Evolutionary conservation across 2,329 filamentous ascomycete genomes (phyloP).

Genomic region (Cordyceps cicadae): DNA sequence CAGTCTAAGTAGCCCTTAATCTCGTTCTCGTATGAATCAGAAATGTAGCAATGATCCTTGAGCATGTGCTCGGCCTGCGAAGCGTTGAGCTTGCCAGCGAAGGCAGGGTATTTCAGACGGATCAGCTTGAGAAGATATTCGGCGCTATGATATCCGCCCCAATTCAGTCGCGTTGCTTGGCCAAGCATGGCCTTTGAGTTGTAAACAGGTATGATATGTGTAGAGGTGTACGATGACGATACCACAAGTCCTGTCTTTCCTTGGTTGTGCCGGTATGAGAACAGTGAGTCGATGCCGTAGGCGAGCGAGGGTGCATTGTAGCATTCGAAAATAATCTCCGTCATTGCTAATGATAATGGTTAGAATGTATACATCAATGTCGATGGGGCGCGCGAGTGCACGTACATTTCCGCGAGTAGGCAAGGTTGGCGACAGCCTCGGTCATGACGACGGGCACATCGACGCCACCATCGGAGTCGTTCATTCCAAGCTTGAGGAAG

Average conservation of each 20-base stretch:
- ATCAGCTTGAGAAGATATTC: conserved; percentile 90
- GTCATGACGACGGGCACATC: conserved; percentile 91
- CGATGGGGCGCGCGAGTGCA: conserved; percentile 14
- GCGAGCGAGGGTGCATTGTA: conserved; percentile 84
- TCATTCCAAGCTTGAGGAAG: conserved; percentile 87
- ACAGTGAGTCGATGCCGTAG: conserved; percentile 93
- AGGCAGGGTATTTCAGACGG: conserved; percentile 82
- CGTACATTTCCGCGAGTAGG: conserved; percentile 80
- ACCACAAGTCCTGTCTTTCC: conserved; percentile 82
- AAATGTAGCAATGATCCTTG: conserved; percentile 82
- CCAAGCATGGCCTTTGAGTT: conserved; percentile 75
- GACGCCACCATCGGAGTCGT: conserved; percentile 63
- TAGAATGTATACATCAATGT: background rate
- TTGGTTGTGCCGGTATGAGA: conserved; percentile 88
- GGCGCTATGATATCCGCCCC: conserved; percentile 83
- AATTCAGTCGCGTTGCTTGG: conserved; percentile 84
- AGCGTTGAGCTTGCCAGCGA: conserved; percentile 76
- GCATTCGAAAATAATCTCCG: conserved; percentile 93
- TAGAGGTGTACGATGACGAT: conserved; percentile 87
- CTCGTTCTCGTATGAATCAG: conserved; percentile 73
- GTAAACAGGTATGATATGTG: conserved; percentile 88
- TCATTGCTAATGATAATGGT: conserved; percentile 61
- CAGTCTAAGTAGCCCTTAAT: conserved; percentile 73
- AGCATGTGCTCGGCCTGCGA: conserved; percentile 85
- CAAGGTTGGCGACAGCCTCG: conserved; percentile 83